Conservation (phyloP, 106 monocot genomes). For the Dioscorea zingiberensis region DNA sequence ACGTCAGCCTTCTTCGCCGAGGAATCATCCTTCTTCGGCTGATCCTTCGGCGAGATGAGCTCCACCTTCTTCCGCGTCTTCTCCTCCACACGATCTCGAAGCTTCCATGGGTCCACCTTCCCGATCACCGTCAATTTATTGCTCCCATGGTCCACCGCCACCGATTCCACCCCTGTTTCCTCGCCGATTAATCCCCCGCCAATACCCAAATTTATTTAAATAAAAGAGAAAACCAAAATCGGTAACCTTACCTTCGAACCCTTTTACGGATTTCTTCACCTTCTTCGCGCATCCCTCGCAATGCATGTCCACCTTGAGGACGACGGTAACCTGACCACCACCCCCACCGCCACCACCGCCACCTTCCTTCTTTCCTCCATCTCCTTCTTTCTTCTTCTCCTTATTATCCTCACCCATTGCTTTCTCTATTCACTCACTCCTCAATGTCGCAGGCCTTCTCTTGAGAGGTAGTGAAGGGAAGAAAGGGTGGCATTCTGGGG, state of each 20-base stretch:
- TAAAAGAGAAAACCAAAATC: neutral
- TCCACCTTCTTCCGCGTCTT: constrained; percentile 59
- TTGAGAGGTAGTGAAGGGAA: neutral
- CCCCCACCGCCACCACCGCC: constrained; percentile 3
- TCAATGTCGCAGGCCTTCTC: constrained; percentile 5
- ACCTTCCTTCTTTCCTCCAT: constrained; percentile 2
- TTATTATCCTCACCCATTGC: neutral
- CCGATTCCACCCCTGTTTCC: constrained; percentile 38
- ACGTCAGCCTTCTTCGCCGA: constrained; percentile 16
- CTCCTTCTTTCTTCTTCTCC: neutral
- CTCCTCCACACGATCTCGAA: constrained; percentile 41
- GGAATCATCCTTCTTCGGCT: constrained; percentile 21
- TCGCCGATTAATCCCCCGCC: neutral
- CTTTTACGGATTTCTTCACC: constrained; percentile 32
- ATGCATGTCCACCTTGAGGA: constrained; percentile 53
- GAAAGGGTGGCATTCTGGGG: neutral
- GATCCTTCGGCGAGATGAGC: constrained; percentile 41
- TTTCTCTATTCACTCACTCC: constrained; percentile 4
- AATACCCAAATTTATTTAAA: neutral
- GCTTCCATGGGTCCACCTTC: constrained; percentile 44
- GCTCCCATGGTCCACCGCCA: constrained; percentile 18
- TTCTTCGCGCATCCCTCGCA: constrained; percentile 61
- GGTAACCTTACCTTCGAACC: constrained; percentile 21
- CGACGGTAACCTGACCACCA: constrained; percentile 11
- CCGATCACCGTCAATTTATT: constrained; percentile 57